These are phyloP conservation scores for Trypanosoma rangeli DNA, from an alignment of 208 protist species.

Conservation along the genomic window DNA sequence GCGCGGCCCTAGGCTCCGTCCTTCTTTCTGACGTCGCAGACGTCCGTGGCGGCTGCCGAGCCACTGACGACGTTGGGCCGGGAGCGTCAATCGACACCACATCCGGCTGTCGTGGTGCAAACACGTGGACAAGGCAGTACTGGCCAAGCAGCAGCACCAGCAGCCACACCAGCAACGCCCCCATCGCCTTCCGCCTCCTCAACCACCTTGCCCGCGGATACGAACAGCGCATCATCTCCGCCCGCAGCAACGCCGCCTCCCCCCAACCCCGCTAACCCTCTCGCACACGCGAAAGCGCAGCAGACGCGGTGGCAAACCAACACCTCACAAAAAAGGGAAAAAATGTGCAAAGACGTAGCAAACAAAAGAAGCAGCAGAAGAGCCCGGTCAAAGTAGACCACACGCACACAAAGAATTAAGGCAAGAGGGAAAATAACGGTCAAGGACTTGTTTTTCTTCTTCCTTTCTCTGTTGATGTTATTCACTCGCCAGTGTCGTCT, in stretches of 20 bases:
- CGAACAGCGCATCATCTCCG: constrained; percentile 15
- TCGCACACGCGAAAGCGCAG: background rate
- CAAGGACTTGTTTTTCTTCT: background rate
- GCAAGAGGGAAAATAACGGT: background rate
- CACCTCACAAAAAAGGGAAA: background rate
- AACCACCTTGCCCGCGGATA: constrained; percentile 1
- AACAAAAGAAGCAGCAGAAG: background rate
- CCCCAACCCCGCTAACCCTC: background rate
- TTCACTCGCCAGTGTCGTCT: background rate
- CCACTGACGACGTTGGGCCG: too few relatives aligned
- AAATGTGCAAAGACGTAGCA: background rate
- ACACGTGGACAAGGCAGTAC: background rate
- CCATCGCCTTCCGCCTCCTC: background rate
- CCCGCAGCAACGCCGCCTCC: background rate
- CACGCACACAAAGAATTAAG: background rate
- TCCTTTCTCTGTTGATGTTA: background rate
- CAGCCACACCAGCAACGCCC: constrained; percentile 9
- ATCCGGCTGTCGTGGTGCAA: background rate
- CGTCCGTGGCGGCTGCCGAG: background rate
- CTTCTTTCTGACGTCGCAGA: background rate
- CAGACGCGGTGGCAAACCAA: constrained; percentile 1
- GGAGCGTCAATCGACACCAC: background rate
- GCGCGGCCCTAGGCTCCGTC: constrained; percentile 32
- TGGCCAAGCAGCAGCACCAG: constrained; percentile 8
- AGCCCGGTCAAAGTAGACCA: background rate